Conservation (phyloP, 2,329 filamentous ascomycete genomes). For the Acrocalymma vagum region DNA sequence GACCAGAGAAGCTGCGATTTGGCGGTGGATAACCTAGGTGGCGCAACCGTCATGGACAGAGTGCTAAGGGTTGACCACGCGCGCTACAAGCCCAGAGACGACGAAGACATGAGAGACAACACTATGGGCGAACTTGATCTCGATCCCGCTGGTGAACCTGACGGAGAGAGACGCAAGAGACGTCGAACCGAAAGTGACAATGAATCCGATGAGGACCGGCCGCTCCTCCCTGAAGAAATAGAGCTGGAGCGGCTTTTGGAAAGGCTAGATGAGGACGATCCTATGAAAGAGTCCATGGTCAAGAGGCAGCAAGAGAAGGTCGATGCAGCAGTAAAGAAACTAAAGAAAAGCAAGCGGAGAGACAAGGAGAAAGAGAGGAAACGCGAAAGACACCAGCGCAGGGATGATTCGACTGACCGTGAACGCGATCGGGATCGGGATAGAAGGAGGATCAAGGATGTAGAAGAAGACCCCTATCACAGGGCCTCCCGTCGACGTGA, state of each 20-base stretch:
- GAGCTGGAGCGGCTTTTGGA: slow-evolving; percentile 79
- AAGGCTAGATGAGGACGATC: slow-evolving; percentile 93
- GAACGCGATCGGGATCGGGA: slow-evolving; percentile 24
- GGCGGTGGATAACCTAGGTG: slow-evolving; percentile 94
- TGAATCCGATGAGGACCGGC: slow-evolving; percentile 59
- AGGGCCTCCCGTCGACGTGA: slow-evolving; percentile 20
- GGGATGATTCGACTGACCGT: slow-evolving; percentile 33
- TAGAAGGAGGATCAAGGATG: slow-evolving; percentile 29
- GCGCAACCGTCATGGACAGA: slow-evolving; percentile 81
- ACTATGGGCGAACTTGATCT: slow-evolving; percentile 59
- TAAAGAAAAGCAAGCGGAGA: slow-evolving; percentile 57
- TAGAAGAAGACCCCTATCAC: slow-evolving; percentile 14
- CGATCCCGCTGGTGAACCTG: slow-evolving; percentile 42
- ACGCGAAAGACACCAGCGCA: slow-evolving; percentile 34
- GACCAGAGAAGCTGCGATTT: slow-evolving; percentile 96
- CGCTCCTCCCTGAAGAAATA: slow-evolving; percentile 79
- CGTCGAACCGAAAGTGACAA: slow-evolving; percentile 54
- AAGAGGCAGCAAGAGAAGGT: slow-evolving; percentile 93
- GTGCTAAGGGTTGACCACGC: slow-evolving; percentile 90
- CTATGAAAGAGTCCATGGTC: slow-evolving; percentile 92
- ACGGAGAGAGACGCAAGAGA: slow-evolving; percentile 59
- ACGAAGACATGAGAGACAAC: slow-evolving; percentile 71
- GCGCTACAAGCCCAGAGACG: slow-evolving; percentile 87
- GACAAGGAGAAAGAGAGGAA: slow-evolving; percentile 58
- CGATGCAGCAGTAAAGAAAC: slow-evolving; percentile 70